Evolutionary conservation across 2,329 filamentous ascomycete genomes (phyloP), one percentile per base, ranked within the genome.

Genomic region (Zymoseptoria brevis): DNA sequence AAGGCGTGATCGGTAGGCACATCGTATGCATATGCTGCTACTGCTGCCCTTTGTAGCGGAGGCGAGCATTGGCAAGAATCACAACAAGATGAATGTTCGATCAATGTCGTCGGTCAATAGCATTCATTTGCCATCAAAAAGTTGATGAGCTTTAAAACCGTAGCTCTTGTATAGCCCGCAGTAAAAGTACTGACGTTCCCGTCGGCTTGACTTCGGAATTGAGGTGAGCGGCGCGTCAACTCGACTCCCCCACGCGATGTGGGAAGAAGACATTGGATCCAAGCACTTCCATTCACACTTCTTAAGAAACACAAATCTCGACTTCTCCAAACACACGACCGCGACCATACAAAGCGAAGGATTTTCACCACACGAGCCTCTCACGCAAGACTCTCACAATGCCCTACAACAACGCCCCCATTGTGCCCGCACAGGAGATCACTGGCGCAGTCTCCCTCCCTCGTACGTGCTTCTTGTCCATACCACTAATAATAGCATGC

Each of bases 401-500:
- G 92, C 89, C 92, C 24, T 92, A 94, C 79, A 96, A 96, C 76
- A 93, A 89, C 66, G 86, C 86, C 3, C 87, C 89, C 19, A 94
- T 94, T 58, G 83, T 87, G 65, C 89, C 88, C 48, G 80, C 87
- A 13, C 87, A 89, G 72, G 90, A 96, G 75, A 83, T 89, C 52
- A 95, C 89, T 2, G 93, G 93, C 66, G 87, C 90, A 65, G 88
- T 89, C 21, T 87, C 90, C 66, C 83, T 97, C 30, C 93, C 93
- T 8, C 80, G 93, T 96, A 79, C 75, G 88, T 79, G 55, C 50
- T 24, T 13, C 30, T 11, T 19, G 8, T 24, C 50, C 30, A 21
- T 48, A 56, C 48, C 59, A 41, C 41, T 41, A 29, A 11, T 19
- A 22, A 22, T 22, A n/a, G 35, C 24, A 24, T 21, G 55, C 65